phyloP scores from a whole-genome alignment of 148 eudicot species.

The Hydrangea macrophylla region DNA sequence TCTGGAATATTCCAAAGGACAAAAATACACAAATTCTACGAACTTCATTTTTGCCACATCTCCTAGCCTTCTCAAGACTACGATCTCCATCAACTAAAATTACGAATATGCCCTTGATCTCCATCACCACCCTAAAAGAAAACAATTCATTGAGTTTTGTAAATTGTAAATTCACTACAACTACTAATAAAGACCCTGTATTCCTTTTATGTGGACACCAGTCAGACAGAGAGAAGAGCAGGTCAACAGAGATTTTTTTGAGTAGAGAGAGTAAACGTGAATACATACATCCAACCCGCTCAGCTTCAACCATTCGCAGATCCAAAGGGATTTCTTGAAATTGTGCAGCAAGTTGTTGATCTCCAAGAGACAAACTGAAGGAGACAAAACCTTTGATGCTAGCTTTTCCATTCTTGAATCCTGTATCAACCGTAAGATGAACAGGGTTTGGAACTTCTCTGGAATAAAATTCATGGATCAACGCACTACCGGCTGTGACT shows the following conservation, averaged over 20 bases:
- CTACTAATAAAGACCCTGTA: no score
- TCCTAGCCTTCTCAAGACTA: no score
- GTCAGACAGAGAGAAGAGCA: no score
- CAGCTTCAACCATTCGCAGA: slow-evolving; percentile 86
- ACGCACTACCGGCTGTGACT: slow-evolving; percentile 78
- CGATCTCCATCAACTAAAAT: no score
- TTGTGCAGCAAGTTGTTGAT: slow-evolving; percentile 85
- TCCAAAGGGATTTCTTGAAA: slow-evolving; percentile 92
- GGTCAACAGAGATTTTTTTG: no score
- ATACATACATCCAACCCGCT: slow-evolving; percentile 88
- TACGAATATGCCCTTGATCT: no score
- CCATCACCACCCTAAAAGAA: neutral
- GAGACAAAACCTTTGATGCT: slow-evolving; percentile 79
- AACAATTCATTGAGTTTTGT: neutral
- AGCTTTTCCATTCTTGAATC: slow-evolving; percentile 68
- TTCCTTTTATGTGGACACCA: no score
- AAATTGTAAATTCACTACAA: neutral
- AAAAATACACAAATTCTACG: no score
- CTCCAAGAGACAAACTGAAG: slow-evolving; percentile 76
- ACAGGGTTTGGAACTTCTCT: slow-evolving; percentile 78
- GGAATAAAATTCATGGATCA: slow-evolving; percentile 88
- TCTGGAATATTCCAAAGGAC: no score
- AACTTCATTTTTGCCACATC: no score
- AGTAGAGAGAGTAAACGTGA: neutral
- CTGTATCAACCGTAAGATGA: slow-evolving; percentile 83